A percentile compares a stretch with the other conserved stretches of the same genome.
Conservation (phyloP, 805 yeast species). For the Suhomyces xylopsoci region DNA sequence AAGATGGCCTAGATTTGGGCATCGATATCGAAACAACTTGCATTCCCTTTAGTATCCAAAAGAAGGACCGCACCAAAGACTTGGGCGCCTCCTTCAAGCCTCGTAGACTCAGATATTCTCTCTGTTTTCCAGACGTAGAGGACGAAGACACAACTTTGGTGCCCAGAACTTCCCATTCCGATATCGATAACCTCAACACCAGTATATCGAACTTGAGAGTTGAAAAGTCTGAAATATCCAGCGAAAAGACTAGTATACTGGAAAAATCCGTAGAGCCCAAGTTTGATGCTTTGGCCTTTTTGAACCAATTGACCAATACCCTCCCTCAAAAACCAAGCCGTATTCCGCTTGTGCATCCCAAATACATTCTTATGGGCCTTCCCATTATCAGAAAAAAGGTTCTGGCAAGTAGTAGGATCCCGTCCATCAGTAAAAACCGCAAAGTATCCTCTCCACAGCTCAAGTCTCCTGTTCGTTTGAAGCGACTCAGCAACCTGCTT, state of each 20-base stretch:
- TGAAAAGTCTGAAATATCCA: background rate
- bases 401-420: conserved; percentile 18
- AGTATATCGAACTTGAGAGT: background rate
- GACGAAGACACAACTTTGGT: conserved; percentile 10
- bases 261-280: background rate
- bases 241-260: background rate
- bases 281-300: background rate
- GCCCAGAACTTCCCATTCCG: conserved; percentile 1
- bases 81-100: conserved; percentile 7
- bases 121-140: background rate
- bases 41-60: conserved; percentile 33
- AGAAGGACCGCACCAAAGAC: conserved; percentile 28
- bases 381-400: conserved; percentile 24
- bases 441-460: conserved; percentile 12
- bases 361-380: conserved; percentile 17
- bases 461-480: background rate
- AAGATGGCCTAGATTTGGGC: conserved; percentile 29
- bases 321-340: conserved; percentile 11
- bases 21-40: conserved; percentile 20
- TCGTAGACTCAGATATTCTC: background rate
- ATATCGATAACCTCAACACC: conserved; percentile 1
- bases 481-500: background rate
- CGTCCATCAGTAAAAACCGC: conserved; percentile 26
- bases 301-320: background rate
- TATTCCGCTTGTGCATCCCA: conserved; percentile 24